Evolutionary conservation across 805 yeast genomes (phyloP), one percentile per base, ranked within the genome.

Genomic region (Grigorovia jiainica): DNA sequence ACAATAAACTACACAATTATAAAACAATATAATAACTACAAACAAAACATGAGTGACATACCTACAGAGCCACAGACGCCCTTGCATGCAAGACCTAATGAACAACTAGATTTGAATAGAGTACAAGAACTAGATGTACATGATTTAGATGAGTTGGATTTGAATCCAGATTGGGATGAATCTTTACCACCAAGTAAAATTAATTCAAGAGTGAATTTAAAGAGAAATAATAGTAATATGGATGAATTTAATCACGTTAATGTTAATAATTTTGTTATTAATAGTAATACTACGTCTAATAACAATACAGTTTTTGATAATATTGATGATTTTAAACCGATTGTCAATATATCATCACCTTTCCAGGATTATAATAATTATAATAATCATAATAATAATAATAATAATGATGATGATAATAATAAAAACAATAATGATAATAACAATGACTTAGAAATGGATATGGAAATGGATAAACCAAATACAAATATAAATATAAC

Each of bases 291-390:
- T 24, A 8, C n/a, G 11, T 5, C 5, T 21, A 11, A n/a, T 3
- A 20, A n/a, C 19, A 38, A 19, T 16, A 18, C 33, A 10, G 39
- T 43, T 32, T 58, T 50, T 35, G 65, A 60, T 40, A 50, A 53
- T 38, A 46, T 49, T 2, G 60, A 58, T 20, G 64, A 59, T 43
- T 60, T 55, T 33, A 48, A 47, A 43, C 65, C 65, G 4, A 42
- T 48, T 16, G 48, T 60, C 4, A 55, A 59, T 40, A 41, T 60
- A 9, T 42, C 45, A 9, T 57, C 64, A 0, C 65, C 65, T 3
- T 27, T 27, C 31, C 31, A 27, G n/a, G 31, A 27, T 13, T 13
- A 27, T 13, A 24, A 24, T 13, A 24, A 24, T 27, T 13, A 10
- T 13, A 27, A 13, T 27, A 27, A 7, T 27, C 3, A 6, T 13